Percentiles rank a stretch among this genome's conserved stretches.
Conservation (phyloP, 2,329 filamentous ascomycete species). For the Fusarium beomiforme region DNA sequence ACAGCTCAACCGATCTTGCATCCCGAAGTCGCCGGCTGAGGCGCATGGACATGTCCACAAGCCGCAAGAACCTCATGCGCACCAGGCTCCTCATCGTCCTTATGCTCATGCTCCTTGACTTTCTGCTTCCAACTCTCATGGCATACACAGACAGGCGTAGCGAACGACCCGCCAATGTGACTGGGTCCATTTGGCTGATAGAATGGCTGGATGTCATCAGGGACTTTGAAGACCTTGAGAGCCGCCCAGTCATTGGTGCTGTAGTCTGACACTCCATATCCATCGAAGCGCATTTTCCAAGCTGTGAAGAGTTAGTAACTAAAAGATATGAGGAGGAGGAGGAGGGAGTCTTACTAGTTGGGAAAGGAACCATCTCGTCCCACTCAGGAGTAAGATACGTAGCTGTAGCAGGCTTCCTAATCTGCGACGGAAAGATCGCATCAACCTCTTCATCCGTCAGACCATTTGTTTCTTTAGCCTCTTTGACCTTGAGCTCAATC, state of each 20-base stretch:
- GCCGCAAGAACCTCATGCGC: neutral
- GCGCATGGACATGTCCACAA: neutral
- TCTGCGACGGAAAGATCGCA: neutral
- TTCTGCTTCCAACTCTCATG: neutral
- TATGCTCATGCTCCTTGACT: neutral
- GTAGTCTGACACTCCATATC: constrained; percentile 19
- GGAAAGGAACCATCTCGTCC: constrained; percentile 40
- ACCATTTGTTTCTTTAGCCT: neutral
- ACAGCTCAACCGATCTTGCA: neutral
- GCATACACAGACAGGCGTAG: constrained; percentile 1
- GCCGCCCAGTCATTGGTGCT: neutral
- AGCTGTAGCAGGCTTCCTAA: constrained; percentile 15
- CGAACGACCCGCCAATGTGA: neutral
- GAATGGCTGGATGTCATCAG: constrained; percentile 1
- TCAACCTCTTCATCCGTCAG: neutral
- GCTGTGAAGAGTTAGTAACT: neutral
- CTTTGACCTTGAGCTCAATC: constrained; percentile 14
- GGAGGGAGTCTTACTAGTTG: constrained; percentile 3
- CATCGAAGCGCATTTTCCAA: constrained; percentile 24
- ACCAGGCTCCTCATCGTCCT: neutral
- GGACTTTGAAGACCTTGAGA: neutral
- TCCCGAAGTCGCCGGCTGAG: neutral
- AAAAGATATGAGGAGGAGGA: rapidly evolving
- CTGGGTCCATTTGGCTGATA: constrained; percentile 5
- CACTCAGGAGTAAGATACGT: constrained; percentile 35